These are phyloP conservation scores for Trichoderma simmonsii DNA, from an alignment of 2,329 filamentous ascomycete species.

Conservation along the genomic window DNA sequence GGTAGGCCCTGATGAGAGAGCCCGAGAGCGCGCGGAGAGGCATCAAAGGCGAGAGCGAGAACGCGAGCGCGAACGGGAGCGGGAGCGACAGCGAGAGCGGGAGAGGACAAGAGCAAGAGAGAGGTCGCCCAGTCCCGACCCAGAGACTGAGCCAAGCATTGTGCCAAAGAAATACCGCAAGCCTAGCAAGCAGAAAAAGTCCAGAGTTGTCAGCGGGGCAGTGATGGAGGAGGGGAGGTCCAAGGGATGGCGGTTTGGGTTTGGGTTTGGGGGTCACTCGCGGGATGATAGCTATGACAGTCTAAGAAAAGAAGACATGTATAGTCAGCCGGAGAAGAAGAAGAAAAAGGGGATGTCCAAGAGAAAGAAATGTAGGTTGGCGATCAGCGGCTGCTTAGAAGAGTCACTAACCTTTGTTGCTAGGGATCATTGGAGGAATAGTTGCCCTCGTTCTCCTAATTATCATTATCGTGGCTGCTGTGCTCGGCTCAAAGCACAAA, in stretches of 20 bases:
- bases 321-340: slow-evolving; percentile 44
- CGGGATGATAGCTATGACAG: slow-evolving; percentile 45
- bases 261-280: slow-evolving; percentile 29
- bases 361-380: slow-evolving; percentile 58
- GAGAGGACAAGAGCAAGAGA: slow-evolving; percentile 24
- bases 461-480: slow-evolving; percentile 64
- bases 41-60: slow-evolving; percentile 21
- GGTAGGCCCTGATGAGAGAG: slow-evolving; percentile 20
- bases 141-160: slow-evolving; percentile 23
- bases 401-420: slow-evolving; percentile 22
- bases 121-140: slow-evolving; percentile 20
- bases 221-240: slow-evolving; percentile 64
- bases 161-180: slow-evolving; percentile 33
- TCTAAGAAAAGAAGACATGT: slow-evolving; percentile 48
- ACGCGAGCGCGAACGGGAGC: slow-evolving; percentile 24
- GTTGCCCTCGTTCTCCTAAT: slow-evolving; percentile 58
- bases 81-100: slow-evolving; percentile 23
- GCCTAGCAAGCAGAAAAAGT: slow-evolving; percentile 43
- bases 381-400: not conserved
- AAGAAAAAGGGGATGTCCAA: slow-evolving; percentile 48
- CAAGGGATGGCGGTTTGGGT: slow-evolving; percentile 21
- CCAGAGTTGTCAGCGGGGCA: slow-evolving; percentile 66
- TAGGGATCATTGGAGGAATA: slow-evolving; percentile 56
- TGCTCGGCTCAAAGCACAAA: slow-evolving; percentile 57
- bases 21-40: slow-evolving; percentile 19